Evolutionary conservation across 805 yeast species (phyloP).

Genomic region (Diddensiella santjacobensis): DNA sequence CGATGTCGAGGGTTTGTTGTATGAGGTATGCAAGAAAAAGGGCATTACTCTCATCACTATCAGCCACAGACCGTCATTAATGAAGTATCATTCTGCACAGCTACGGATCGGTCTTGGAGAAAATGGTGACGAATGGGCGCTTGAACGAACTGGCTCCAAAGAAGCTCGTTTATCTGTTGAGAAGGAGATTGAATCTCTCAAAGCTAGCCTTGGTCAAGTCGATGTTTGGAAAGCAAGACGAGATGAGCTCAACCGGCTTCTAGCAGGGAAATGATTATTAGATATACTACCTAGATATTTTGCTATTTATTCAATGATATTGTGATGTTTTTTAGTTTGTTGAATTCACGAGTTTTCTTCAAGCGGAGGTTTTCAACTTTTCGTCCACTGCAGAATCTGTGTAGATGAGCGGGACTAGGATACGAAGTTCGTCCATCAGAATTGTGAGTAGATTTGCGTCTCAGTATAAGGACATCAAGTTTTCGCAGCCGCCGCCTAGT

Average conservation of each 20-base stretch:
- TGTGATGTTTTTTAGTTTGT: not conserved
- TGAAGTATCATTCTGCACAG: slow-evolving; percentile 78
- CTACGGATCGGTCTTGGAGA: slow-evolving; percentile 62
- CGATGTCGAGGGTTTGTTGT: slow-evolving; percentile 83
- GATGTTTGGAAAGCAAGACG: slow-evolving; percentile 58
- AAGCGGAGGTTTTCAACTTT: too few species aligned
- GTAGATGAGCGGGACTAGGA: not conserved
- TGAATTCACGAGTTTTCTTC: too few species aligned
- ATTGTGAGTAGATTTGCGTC: not conserved
- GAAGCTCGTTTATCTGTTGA: slow-evolving; percentile 66
- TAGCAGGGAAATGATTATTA: too few species aligned
- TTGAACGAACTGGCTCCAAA: slow-evolving; percentile 62
- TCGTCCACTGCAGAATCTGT: too few species aligned
- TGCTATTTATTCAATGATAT: too few species aligned
- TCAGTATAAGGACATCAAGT: not conserved
- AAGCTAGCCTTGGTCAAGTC: slow-evolving; percentile 55
- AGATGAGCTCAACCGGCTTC: slow-evolving; percentile 48
- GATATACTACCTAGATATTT: too few species aligned
- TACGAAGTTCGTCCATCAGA: not conserved
- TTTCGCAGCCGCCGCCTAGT: not conserved
- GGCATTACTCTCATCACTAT: slow-evolving; percentile 76
- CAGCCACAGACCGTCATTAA: slow-evolving; percentile 75
- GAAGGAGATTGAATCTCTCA: slow-evolving; percentile 67
- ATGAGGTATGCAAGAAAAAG: slow-evolving; percentile 66
- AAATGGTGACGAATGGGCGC: slow-evolving; percentile 45